phyloP scores from a whole-genome alignment of 768 basidiomycete genomes.

The Boletellus emodensis region DNA sequence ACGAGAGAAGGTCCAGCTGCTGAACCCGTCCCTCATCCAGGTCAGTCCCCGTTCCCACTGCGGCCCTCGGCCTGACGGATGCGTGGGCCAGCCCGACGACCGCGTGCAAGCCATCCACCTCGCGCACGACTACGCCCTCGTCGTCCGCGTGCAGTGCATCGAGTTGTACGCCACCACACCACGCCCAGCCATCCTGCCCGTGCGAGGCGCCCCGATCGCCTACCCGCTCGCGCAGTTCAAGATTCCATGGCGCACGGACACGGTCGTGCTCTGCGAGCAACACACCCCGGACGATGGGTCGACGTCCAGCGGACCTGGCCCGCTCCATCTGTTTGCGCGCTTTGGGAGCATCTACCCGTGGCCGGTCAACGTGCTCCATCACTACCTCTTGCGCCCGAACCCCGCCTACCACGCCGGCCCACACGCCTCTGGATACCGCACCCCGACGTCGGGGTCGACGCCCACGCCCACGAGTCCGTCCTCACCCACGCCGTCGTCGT shows the following conservation, averaged over 20 bases:
- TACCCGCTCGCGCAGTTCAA: constrained; percentile 44
- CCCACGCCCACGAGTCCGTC: too few relatives aligned
- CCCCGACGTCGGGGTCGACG: not conserved
- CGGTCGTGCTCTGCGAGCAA: constrained; percentile 38
- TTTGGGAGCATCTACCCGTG: constrained; percentile 60
- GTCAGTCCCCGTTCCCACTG: constrained; percentile 14
- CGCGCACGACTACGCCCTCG: constrained; percentile 41
- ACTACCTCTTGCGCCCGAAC: constrained; percentile 51
- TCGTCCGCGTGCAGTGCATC: constrained; percentile 40
- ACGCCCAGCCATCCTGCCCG: constrained; percentile 15
- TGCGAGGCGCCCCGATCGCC: constrained; percentile 23
- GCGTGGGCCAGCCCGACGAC: constrained; percentile 30
- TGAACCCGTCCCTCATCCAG: constrained; percentile 32
- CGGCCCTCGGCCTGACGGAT: not conserved
- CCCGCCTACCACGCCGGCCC: constrained; percentile 27
- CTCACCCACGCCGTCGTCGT: not conserved
- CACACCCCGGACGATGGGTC: not conserved
- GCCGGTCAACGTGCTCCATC: constrained; percentile 68
- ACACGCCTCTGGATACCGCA: not conserved
- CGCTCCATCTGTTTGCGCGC: constrained; percentile 53
- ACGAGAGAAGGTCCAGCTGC: constrained; percentile 32
- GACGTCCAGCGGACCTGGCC: constrained; percentile 8
- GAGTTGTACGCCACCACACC: constrained; percentile 41
- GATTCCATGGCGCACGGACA: constrained; percentile 60
- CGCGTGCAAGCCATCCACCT: constrained; percentile 41